Evolutionary conservation across 2,329 filamentous ascomycete species (phyloP), one percentile per base, ranked within the genome.

Genomic region (Macrophomina pseudophaseolina): DNA sequence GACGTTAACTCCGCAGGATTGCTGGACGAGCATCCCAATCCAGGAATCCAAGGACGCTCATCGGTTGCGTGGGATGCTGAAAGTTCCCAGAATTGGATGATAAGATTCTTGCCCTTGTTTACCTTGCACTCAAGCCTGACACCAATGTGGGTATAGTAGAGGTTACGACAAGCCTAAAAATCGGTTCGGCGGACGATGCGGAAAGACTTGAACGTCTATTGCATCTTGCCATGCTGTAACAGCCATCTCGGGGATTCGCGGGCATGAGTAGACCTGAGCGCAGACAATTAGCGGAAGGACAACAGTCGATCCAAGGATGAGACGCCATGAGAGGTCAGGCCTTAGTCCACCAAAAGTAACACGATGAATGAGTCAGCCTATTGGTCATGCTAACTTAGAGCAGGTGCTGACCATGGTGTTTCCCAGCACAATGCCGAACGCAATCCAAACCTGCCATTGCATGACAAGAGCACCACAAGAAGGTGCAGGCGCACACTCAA

Each of bases 381-480:
- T 4, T 5, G 16, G 38, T 12, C 46, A 9, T 38, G 28, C 4
- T 3, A 60, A 52, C 2, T 38, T 48, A 9, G 18, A 49, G 32
- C 5, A 63, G 30, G 46, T 6, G 23, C 46, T 53, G 11, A 53
- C 51, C 49, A 60, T 54, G 33, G 64, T 38, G 52, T 48, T 66
- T 14, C 68, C 68, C 14, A 67, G 42, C 67, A 69, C 67, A 49
- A 69, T 69, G 7, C 68, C 68, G 28, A 69, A 69, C n/a, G 68
- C 70, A 12, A 69, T 73, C 66, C 68, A 74, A 74, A 82, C 78
- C 71, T 83, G 81, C 81, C 81, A 83, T 75, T 79, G 79, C 75
- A 83, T 82, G 23, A 82, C 80, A 23, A 83, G 68, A 4, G 80
- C 81, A 28, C 83, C 83, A 65, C 83, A 79, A 42, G 85, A 83